Conservation (phyloP, 257 asterid genomes). For the Anisodus tanguticus region DNA sequence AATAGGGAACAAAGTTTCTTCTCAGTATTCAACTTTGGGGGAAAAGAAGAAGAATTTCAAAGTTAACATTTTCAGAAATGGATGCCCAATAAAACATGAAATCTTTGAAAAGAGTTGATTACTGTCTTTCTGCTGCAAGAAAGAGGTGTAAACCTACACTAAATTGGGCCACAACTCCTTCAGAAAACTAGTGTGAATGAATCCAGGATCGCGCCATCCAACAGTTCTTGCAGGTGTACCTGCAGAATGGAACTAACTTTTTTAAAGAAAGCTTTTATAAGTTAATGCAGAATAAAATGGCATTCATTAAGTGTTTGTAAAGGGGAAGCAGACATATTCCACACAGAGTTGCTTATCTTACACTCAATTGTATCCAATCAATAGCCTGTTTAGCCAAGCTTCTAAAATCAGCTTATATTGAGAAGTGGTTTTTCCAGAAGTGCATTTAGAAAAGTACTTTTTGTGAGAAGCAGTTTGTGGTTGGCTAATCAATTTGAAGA, state of each 20-base stretch:
- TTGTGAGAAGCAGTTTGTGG: too few species aligned
- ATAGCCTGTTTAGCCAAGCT: too few species aligned
- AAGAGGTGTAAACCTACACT: slow-evolving; percentile 40
- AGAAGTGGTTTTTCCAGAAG: too few species aligned
- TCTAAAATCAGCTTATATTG: too few species aligned
- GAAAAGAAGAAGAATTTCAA: slow-evolving; percentile 1
- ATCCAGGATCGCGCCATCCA: slow-evolving; percentile 78
- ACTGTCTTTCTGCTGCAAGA: not conserved
- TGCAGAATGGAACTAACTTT: slow-evolving; percentile 33
- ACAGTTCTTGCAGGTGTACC: slow-evolving; percentile 81
- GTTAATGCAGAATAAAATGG: slow-evolving; percentile 36
- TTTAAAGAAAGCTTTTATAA: not conserved
- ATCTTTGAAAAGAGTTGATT: not conserved
- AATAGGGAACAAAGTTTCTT: not conserved
- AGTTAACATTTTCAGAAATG: not conserved
- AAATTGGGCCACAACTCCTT: slow-evolving; percentile 64
- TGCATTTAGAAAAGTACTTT: too few species aligned
- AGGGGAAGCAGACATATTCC: not conserved
- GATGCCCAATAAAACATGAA: slow-evolving; percentile 5
- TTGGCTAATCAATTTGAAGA: too few species aligned
- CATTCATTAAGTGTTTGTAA: slow-evolving; percentile 14
- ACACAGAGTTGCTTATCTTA: not conserved
- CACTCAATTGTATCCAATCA: not conserved
- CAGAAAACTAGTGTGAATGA: slow-evolving; percentile 59
- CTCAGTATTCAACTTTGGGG: not conserved